Conservation (phyloP, 2,329 filamentous ascomycete genomes). For the Aspergillus sp. region DNA sequence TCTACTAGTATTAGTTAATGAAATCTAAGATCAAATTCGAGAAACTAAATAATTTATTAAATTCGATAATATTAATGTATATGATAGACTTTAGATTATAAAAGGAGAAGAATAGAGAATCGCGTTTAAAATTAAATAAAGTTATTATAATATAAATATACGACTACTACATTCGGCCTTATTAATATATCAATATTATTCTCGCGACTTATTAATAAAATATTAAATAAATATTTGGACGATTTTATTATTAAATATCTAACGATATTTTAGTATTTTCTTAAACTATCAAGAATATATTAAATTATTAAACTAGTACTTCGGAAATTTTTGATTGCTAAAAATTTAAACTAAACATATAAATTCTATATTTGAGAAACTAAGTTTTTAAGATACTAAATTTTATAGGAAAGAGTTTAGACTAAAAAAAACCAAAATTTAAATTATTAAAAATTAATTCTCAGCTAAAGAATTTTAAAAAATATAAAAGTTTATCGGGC, state of each 20-base stretch:
- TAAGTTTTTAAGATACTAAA: neutral
- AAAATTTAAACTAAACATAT: neutral
- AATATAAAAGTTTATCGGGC: no score
- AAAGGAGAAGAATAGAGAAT: constrained; percentile 32
- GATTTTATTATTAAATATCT: neutral
- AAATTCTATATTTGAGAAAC: neutral
- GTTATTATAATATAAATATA: no score
- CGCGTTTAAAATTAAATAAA: constrained; percentile 25
- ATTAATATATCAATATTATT: no score
- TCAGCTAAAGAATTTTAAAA: no score
- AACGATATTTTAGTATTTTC: neutral
- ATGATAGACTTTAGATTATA: constrained; percentile 19
- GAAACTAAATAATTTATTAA: no score
- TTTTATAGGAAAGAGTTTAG: neutral
- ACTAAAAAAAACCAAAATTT: no score
- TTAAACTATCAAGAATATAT: neutral
- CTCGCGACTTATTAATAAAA: no score
- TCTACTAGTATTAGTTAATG: no score
- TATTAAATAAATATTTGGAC: neutral
- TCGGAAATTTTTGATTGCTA: no score
- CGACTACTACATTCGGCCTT: no score
- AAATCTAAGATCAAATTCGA: neutral
- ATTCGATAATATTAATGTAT: constrained; percentile 10
- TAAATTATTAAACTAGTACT: no score
- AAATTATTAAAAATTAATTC: no score